Percentiles rank a stretch among this genome's conserved stretches.
phyloP scores from a whole-genome alignment of 148 eudicot species.

The Fagopyrum esculentum region DNA sequence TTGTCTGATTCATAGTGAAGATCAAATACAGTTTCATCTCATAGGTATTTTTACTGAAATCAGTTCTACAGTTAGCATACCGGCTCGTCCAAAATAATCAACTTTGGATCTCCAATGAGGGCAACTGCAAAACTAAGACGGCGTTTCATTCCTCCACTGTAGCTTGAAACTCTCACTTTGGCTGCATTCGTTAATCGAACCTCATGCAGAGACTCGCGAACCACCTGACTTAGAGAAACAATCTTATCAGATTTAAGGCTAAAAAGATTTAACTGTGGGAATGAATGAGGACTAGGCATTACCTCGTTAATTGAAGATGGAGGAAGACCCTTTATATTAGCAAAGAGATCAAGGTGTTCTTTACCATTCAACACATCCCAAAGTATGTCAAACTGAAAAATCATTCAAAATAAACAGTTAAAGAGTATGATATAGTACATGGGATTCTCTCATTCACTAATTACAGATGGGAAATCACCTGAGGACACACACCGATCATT shows the following conservation, averaged over 20 bases:
- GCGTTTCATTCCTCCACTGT: slow-evolving; percentile 97
- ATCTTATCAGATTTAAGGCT: slow-evolving; percentile 18
- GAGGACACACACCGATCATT: slow-evolving; percentile 85
- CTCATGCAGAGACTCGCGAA: slow-evolving; percentile 55
- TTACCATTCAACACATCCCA: slow-evolving; percentile 79
- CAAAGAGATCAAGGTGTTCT: slow-evolving; percentile 81
- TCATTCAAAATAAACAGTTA: neutral
- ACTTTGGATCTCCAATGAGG: slow-evolving; percentile 78
- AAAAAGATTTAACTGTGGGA: too few relatives aligned
- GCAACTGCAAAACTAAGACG: slow-evolving; percentile 89
- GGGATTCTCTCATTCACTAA: neutral
- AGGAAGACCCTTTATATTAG: slow-evolving; percentile 74
- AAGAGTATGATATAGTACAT: neutral
- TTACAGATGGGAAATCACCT: slow-evolving; percentile 34
- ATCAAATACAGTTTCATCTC: neutral
- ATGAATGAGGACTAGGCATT: neutral
- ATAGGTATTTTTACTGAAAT: neutral
- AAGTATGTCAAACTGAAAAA: slow-evolving; percentile 71
- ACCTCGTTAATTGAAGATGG: slow-evolving; percentile 56
- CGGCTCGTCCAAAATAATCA: slow-evolving; percentile 88
- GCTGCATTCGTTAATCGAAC: slow-evolving; percentile 61
- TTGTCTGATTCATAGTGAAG: slow-evolving; percentile 42
- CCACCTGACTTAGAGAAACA: slow-evolving; percentile 9
- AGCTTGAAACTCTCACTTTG: slow-evolving; percentile 59
- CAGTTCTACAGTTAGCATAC: slow-evolving; percentile 23